A percentile compares a stretch with the other conserved stretches of the same genome.
These are phyloP conservation scores for Xylariaceae sp. DNA, from an alignment of 2,329 filamentous ascomycete species.

Conservation along the genomic window DNA sequence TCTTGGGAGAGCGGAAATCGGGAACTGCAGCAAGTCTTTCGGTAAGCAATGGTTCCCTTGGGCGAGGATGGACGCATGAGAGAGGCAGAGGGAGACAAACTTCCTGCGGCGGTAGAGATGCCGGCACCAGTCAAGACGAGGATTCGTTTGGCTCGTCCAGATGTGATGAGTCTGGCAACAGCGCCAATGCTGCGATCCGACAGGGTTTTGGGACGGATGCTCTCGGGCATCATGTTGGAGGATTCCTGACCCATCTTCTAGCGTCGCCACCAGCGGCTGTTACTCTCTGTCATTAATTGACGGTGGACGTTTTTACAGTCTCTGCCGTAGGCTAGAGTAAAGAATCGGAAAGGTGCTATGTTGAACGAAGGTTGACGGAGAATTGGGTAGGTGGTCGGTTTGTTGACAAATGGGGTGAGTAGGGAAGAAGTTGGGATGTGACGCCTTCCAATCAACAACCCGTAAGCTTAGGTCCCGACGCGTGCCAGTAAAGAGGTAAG, in stretches of 20 bases:
- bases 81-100: conserved; percentile 35
- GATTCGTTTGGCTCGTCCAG: conserved; percentile 61
- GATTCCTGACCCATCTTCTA: conserved; percentile 81
- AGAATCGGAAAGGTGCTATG: too few species aligned
- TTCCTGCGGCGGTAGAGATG: conserved; percentile 69
- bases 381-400: too few species aligned
- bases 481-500: too few species aligned
- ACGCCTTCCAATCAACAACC: too few species aligned
- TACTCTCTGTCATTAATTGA: conserved; percentile 10
- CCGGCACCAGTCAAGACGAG: conserved; percentile 90
- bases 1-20: conserved; percentile 90
- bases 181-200: conserved; percentile 63
- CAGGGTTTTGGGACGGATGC: conserved; percentile 59
- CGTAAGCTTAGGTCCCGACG: too few species aligned
- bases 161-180: conserved; percentile 74
- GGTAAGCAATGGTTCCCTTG: conserved; percentile 1
- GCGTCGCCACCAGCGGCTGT: conserved; percentile 19
- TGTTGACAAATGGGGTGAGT: too few species aligned
- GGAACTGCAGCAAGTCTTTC: conserved; percentile 53
- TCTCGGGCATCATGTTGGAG: conserved; percentile 61
- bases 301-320: too few species aligned
- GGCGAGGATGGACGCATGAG: background rate
- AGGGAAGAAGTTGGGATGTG: too few species aligned
- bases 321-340: too few species aligned
- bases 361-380: too few species aligned